Evolutionary conservation across 306 rosid species (phyloP).

Genomic region (Medicago arabica): DNA sequence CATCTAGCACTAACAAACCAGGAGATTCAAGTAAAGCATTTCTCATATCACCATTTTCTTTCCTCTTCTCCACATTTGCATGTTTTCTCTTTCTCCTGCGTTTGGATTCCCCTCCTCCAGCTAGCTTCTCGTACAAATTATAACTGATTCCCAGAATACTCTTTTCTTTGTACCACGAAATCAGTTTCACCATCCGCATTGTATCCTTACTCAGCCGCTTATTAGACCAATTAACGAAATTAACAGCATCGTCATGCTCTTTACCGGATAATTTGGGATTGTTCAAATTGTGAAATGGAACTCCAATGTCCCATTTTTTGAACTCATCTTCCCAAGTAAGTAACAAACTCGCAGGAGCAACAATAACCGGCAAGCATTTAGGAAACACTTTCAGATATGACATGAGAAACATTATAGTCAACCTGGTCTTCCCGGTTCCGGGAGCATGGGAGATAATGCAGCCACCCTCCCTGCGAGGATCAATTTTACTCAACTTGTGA

Average conservation of each 20-base stretch:
- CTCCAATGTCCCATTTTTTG: slow-evolving; percentile 41
- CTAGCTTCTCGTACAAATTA: background rate
- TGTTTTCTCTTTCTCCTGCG: background rate
- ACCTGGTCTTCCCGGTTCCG: slow-evolving; percentile 51
- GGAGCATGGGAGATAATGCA: slow-evolving; percentile 58
- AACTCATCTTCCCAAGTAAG: slow-evolving; percentile 57
- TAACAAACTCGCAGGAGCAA: slow-evolving; percentile 50
- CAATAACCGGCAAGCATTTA: slow-evolving; percentile 38
- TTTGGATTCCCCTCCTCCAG: background rate
- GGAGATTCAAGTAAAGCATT: background rate
- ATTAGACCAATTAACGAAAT: background rate
- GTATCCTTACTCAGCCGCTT: background rate
- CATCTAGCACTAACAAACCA: background rate
- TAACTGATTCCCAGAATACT: background rate
- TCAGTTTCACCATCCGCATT: background rate
- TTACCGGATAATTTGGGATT: slow-evolving; percentile 42
- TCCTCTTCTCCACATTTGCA: background rate
- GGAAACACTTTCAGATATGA: slow-evolving; percentile 47
- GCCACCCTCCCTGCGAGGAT: slow-evolving; percentile 36
- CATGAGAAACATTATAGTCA: slow-evolving; percentile 49
- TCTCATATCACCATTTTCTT: background rate
- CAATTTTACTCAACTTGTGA: slow-evolving; percentile 16
- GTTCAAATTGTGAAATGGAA: slow-evolving; percentile 48
- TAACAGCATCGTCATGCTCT: background rate
- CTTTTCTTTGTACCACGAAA: background rate